Evolutionary conservation across 2,329 filamentous ascomycete species (phyloP).

Genomic region (Fusarium brachygibbosum): DNA sequence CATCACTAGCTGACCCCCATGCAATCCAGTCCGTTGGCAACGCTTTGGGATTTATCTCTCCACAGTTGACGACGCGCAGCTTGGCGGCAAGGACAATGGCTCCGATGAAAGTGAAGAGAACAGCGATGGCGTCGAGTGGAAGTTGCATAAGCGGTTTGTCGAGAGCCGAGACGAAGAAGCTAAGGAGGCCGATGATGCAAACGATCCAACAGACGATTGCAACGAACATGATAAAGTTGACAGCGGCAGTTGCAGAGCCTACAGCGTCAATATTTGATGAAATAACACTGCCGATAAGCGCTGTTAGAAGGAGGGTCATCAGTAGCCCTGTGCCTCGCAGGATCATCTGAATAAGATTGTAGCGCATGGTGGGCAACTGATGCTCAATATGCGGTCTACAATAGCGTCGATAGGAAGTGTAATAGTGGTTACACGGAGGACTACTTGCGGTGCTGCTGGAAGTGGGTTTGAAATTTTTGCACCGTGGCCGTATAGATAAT

Average conservation of each 20-base stretch:
- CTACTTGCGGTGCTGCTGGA: slow-evolving; percentile 9
- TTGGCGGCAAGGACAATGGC: slow-evolving; percentile 79
- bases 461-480: slow-evolving; percentile 1
- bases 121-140: slow-evolving; percentile 69
- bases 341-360: slow-evolving; percentile 59
- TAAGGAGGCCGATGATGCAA: slow-evolving; percentile 72
- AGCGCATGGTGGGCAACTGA: slow-evolving; percentile 48
- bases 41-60: slow-evolving; percentile 58
- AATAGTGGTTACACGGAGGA: background rate
- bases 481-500: background rate
- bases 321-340: slow-evolving; percentile 66
- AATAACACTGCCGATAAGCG: slow-evolving; percentile 71
- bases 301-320: slow-evolving; percentile 66
- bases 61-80: slow-evolving; percentile 77
- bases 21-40: slow-evolving; percentile 67
- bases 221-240: slow-evolving; percentile 79
- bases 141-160: slow-evolving; percentile 67
- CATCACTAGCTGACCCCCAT: slow-evolving; percentile 69
- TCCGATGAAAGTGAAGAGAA: slow-evolving; percentile 78
- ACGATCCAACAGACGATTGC: slow-evolving; percentile 75
- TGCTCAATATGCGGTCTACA: slow-evolving; percentile 21
- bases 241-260: slow-evolving; percentile 59
- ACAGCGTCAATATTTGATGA: slow-evolving; percentile 62
- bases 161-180: slow-evolving; percentile 66
- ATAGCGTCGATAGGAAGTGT: slow-evolving; percentile 4